Evolutionary conservation across 495 filamentous ascomycete genomes (phyloP).

Genomic region (Aspergillus campestris): DNA sequence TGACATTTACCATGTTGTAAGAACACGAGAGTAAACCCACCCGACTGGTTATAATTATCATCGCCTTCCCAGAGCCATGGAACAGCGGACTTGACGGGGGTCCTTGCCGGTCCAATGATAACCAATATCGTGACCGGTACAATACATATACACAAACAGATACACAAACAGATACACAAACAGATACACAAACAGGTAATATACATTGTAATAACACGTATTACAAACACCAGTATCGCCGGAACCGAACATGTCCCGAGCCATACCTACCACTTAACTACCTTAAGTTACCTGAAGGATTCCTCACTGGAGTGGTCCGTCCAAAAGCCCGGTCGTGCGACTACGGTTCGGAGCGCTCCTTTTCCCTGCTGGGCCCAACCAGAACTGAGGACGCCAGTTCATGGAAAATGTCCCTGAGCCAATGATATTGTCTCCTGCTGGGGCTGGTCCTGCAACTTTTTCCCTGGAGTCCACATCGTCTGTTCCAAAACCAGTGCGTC

Average conservation of each 20-base stretch:
- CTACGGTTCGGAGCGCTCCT: conserved; percentile 21
- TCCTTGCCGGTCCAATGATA: conserved; percentile 5
- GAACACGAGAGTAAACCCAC: no score
- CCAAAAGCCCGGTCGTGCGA: conserved; percentile 10
- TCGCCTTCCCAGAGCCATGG: conserved; percentile 10
- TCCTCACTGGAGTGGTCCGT: background rate
- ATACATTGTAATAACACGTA: no score
- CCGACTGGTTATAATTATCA: background rate
- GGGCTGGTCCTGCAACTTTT: background rate
- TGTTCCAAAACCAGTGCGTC: conserved; percentile 10
- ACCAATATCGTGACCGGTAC: background rate
- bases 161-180: no score
- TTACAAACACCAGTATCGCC: background rate
- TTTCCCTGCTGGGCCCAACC: conserved; percentile 15
- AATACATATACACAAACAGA: no score
- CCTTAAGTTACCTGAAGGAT: background rate
- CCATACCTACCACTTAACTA: background rate
- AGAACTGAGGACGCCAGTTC: conserved; percentile 2
- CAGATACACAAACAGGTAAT: no score
- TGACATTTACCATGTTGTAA: no score
- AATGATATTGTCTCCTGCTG: background rate
- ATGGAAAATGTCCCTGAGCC: conserved; percentile 2
- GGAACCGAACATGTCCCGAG: conserved; percentile 15
- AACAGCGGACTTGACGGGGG: conserved; percentile 1
- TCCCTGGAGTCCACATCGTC: conserved; percentile 1